phyloP scores from a whole-genome alignment of 331 rosid species.

The Cucumis variabilis region DNA sequence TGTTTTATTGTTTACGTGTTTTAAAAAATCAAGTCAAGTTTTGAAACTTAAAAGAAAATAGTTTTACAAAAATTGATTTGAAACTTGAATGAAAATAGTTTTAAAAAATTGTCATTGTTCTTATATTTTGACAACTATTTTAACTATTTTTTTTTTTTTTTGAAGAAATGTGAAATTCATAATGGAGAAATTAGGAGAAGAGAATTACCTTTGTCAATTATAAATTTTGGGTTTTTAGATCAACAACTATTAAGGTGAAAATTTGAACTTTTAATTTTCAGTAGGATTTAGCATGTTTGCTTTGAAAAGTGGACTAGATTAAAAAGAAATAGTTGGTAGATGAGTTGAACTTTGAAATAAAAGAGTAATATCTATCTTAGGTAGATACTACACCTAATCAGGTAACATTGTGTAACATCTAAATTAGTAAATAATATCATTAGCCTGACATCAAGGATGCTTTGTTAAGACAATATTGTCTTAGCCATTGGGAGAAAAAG shows the following conservation, averaged over 20 bases:
- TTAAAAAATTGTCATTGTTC: too few relatives aligned
- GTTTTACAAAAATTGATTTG: too few relatives aligned
- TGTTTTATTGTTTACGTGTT: too few relatives aligned
- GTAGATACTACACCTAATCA: background rate
- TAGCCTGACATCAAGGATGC: background rate
- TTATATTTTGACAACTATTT: too few relatives aligned
- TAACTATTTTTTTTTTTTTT: too few relatives aligned
- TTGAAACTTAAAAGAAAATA: too few relatives aligned
- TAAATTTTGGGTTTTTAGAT: too few relatives aligned
- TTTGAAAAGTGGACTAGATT: background rate
- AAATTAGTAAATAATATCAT: background rate
- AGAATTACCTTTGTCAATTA: background rate
- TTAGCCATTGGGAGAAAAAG: background rate
- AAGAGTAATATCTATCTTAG: background rate
- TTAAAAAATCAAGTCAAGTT: too few relatives aligned
- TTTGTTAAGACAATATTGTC: slow-evolving; percentile 26
- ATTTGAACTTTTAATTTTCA: background rate
- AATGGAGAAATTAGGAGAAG: too few relatives aligned
- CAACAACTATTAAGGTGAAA: too few relatives aligned
- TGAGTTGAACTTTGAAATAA: background rate
- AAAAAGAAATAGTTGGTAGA: background rate
- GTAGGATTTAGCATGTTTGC: background rate
- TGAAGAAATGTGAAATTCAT: background rate
- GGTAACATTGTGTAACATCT: background rate
- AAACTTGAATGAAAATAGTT: too few relatives aligned